Conservation (phyloP, 441 rosid species). For the Adansonia gregorii region DNA sequence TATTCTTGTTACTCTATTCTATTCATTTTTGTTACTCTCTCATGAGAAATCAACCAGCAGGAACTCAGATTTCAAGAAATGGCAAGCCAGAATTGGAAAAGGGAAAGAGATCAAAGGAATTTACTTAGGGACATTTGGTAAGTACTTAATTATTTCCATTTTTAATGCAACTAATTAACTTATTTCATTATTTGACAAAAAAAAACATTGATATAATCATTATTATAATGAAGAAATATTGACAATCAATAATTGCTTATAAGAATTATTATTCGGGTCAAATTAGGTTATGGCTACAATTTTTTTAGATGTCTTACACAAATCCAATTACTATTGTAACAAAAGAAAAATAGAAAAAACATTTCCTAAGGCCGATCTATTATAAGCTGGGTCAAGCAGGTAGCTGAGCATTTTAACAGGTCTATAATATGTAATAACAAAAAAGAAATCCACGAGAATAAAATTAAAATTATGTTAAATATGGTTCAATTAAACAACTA, state of each 20-base stretch:
- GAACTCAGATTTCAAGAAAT: conserved; percentile 26
- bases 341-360: no score
- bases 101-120: not conserved
- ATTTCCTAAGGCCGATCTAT: no score
- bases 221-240: not conserved
- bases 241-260: not conserved
- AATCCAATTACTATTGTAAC: no score
- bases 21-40: not conserved
- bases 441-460: no score
- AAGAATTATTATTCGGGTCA: no score
- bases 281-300: no score
- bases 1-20: not conserved
- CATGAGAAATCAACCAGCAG: conserved; percentile 13
- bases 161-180: not conserved
- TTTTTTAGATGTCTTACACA: no score
- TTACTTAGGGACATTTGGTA: conserved; percentile 38
- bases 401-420: no score
- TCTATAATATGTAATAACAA: not conserved
- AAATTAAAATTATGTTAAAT: no score
- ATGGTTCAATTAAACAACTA: not conserved
- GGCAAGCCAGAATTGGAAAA: conserved; percentile 39
- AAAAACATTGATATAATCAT: not conserved
- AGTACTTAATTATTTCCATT: not conserved
- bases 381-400: no score
- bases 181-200: no score